phyloP scores from a whole-genome alignment of 2,329 filamentous ascomycete genomes.

The Aspergillus sp. region DNA sequence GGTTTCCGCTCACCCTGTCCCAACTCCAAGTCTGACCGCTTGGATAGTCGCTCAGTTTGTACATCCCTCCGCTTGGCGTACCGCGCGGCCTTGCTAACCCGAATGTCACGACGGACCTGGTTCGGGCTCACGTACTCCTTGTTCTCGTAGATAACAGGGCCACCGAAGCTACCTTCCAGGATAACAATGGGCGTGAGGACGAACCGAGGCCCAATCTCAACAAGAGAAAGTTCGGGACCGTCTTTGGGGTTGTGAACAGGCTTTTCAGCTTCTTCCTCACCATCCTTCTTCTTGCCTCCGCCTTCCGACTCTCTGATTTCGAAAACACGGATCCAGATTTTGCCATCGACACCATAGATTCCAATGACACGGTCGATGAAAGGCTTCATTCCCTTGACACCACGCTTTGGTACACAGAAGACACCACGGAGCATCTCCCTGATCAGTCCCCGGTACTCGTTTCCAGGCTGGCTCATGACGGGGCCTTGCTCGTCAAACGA shows the following conservation, averaged over 20 bases:
- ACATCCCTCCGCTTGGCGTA: conserved; percentile 78
- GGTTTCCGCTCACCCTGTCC: conserved; percentile 60
- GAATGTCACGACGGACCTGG: conserved; percentile 81
- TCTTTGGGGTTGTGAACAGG: conserved; percentile 46
- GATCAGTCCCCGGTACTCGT: conserved; percentile 52
- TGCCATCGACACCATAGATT: conserved; percentile 86
- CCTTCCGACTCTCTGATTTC: conserved; percentile 84
- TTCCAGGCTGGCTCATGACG: conserved; percentile 64
- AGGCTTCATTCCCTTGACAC: conserved; percentile 85
- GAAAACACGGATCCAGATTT: conserved; percentile 95
- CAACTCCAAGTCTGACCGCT: conserved; percentile 75
- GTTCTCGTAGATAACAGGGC: conserved; percentile 97
- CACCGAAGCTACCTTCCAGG: conserved; percentile 90
- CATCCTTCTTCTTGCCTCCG: conserved; percentile 50
- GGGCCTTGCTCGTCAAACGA: conserved; percentile 75
- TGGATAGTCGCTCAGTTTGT: conserved; percentile 68
- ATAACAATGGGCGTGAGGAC: conserved; percentile 94
- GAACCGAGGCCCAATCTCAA: conserved; percentile 92
- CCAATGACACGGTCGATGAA: conserved; percentile 95
- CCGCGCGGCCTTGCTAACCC: conserved; percentile 71
- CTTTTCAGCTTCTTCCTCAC: conserved; percentile 42
- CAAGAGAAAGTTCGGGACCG: conserved; percentile 71
- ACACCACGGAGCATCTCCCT: conserved; percentile 88
- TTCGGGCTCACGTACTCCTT: conserved; percentile 96
- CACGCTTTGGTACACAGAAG: conserved; percentile 83